Percentiles rank a stretch among this genome's conserved stretches.
Conservation (phyloP, 306 rosid genomes). For the Spatholobus suberectus region DNA sequence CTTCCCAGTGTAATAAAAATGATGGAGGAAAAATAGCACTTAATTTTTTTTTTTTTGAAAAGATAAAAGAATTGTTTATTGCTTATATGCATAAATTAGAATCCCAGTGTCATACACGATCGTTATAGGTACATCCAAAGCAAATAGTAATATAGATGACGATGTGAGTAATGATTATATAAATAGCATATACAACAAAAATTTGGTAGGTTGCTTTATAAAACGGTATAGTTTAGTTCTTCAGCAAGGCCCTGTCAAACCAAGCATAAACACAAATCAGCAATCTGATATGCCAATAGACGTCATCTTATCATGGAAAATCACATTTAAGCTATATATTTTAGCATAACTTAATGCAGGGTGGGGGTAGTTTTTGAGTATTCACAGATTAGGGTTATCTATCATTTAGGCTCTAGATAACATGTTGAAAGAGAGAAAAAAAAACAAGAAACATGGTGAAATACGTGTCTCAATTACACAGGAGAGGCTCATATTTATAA, state of each 20-base stretch:
- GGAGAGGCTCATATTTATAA: background rate
- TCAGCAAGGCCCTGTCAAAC: constrained; percentile 39
- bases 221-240: constrained; percentile 9
- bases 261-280: constrained; percentile 4
- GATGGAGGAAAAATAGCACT: background rate
- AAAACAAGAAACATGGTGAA: background rate
- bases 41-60: background rate
- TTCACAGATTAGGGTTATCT: background rate
- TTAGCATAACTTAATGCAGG: constrained; percentile 4
- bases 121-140: constrained; percentile 6
- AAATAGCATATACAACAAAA: background rate
- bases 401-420: background rate
- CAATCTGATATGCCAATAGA: constrained; percentile 6
- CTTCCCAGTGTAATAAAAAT: constrained; percentile 8
- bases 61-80: background rate
- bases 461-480: background rate
- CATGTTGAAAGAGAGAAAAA: background rate
- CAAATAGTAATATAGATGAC: background rate
- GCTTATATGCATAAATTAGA: background rate
- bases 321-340: background rate
- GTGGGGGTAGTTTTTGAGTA: background rate
- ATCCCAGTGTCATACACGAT: background rate
- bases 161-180: background rate
- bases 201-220: background rate
- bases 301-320: background rate